These are phyloP conservation scores for Mortierella claussenii DNA, from an alignment of 192 early-diverging fungal species.

Conservation along the genomic window DNA sequence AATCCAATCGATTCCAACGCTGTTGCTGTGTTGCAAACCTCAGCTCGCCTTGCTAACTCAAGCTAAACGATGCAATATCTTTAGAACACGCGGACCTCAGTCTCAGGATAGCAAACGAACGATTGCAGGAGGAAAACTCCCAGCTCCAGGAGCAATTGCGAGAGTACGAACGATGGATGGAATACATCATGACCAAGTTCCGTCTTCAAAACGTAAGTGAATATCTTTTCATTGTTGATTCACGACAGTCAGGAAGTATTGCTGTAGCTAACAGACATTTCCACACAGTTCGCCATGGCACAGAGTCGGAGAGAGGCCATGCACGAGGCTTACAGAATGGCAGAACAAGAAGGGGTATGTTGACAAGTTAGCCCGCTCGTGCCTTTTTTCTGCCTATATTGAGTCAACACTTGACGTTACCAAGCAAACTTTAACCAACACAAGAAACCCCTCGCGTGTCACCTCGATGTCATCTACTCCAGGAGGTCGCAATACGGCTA, in stretches of 20 bases:
- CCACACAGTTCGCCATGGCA: constrained; percentile 40
- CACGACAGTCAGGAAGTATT: neutral
- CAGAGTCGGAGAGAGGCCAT: constrained; percentile 51
- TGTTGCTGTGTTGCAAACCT: neutral
- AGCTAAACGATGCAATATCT: neutral
- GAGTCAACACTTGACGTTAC: too few relatives aligned
- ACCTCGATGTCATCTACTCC: too few relatives aligned
- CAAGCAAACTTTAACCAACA: too few relatives aligned
- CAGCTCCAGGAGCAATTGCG: constrained; percentile 47
- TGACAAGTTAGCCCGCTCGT: too few relatives aligned
- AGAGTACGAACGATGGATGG: constrained; percentile 49
- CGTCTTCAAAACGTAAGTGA: constrained; percentile 42
- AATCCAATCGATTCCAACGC: neutral
- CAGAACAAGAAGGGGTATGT: constrained; percentile 48
- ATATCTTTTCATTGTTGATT: neutral
- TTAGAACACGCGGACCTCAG: constrained; percentile 42
- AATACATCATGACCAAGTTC: constrained; percentile 50
- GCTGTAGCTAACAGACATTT: too few relatives aligned
- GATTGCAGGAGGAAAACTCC: constrained; percentile 41
- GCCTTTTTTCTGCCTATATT: too few relatives aligned
- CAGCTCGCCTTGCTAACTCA: neutral
- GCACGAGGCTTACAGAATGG: constrained; percentile 49
- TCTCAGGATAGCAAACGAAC: constrained; percentile 45
- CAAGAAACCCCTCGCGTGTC: too few relatives aligned
- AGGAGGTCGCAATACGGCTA: constrained; percentile 27